Evolutionary conservation across 768 basidiomycete genomes (phyloP).

Genomic region (Kwoniella dejecticola): DNA sequence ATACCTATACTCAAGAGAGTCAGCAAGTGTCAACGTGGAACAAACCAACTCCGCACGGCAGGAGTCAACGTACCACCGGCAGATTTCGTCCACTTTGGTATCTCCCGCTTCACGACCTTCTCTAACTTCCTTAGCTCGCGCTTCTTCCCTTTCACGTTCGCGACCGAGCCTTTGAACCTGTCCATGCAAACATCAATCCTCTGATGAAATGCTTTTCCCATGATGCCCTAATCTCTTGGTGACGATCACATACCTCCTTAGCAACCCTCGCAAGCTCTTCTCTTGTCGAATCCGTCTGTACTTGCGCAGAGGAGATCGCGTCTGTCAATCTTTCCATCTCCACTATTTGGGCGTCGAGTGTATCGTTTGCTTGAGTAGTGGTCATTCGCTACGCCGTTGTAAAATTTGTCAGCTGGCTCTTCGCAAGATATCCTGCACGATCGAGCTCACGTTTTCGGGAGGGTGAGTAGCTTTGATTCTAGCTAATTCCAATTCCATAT

Average conservation of each 20-base stretch:
- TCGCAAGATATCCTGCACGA: background rate
- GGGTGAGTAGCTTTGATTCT: constrained; percentile 75
- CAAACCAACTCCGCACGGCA: background rate
- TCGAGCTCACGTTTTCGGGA: constrained; percentile 61
- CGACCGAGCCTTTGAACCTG: constrained; percentile 49
- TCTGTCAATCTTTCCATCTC: constrained; percentile 78
- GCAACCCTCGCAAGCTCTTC: constrained; percentile 56
- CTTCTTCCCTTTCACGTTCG: constrained; percentile 63
- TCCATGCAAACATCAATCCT: too few species aligned
- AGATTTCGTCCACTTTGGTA: constrained; percentile 53
- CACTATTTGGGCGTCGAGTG: constrained; percentile 72
- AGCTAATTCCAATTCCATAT: constrained; percentile 75
- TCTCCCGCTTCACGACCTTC: constrained; percentile 62
- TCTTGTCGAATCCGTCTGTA: constrained; percentile 60
- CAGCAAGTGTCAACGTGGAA: too few species aligned
- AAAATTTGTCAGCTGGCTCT: background rate
- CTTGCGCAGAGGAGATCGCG: constrained; percentile 59
- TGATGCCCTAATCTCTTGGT: too few species aligned
- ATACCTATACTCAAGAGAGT: constrained; percentile 72
- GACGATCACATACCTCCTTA: too few species aligned
- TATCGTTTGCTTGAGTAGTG: constrained; percentile 69
- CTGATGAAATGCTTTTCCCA: too few species aligned
- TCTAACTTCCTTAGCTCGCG: constrained; percentile 69
- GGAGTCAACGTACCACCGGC: constrained; percentile 61
- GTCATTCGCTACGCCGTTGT: constrained; percentile 67